Evolutionary conservation across 805 yeast genomes (phyloP).

Genomic region (Kazachstania martiniae): DNA sequence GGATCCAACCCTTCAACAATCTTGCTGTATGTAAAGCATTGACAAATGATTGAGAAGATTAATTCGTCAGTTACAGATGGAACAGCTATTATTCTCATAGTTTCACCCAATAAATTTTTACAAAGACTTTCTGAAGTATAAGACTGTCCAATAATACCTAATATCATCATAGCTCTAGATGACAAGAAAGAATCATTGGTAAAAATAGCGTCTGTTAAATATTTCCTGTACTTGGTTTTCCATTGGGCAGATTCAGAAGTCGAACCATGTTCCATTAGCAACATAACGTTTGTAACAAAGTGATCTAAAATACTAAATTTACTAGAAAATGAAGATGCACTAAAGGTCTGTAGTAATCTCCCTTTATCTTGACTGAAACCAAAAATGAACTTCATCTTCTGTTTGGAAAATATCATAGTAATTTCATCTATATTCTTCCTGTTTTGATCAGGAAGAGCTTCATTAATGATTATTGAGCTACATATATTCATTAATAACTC

Average conservation of each 20-base stretch:
- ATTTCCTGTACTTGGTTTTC: slow-evolving; percentile 56
- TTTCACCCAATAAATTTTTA: slow-evolving; percentile 19
- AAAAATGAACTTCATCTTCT: slow-evolving; percentile 55
- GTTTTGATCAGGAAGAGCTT: slow-evolving; percentile 34
- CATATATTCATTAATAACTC: slow-evolving; percentile 54
- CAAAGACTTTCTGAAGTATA: slow-evolving; percentile 53
- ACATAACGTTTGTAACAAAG: slow-evolving; percentile 44
- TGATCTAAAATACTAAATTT: slow-evolving; percentile 41
- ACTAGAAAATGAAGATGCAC: slow-evolving; percentile 29
- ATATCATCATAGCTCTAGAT: slow-evolving; percentile 53
- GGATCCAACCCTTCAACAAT: slow-evolving; percentile 31
- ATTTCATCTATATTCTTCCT: slow-evolving; percentile 36
- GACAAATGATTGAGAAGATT: slow-evolving; percentile 26
- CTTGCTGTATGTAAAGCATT: slow-evolving; percentile 32
- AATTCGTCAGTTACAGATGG: slow-evolving; percentile 26
- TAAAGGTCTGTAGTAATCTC: slow-evolving; percentile 26
- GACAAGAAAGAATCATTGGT: slow-evolving; percentile 47
- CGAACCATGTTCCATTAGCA: slow-evolving; percentile 39
- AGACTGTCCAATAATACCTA: slow-evolving; percentile 55
- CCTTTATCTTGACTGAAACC: slow-evolving; percentile 52
- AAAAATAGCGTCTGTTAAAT: slow-evolving; percentile 53
- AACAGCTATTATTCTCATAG: slow-evolving; percentile 28
- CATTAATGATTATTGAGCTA: slow-evolving; percentile 55
- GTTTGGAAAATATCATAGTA: slow-evolving; percentile 36
- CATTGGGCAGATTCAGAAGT: slow-evolving; percentile 41